Evolutionary conservation across 495 filamentous ascomycete genomes (phyloP).

Genomic region (Bryoglossum gracile): DNA sequence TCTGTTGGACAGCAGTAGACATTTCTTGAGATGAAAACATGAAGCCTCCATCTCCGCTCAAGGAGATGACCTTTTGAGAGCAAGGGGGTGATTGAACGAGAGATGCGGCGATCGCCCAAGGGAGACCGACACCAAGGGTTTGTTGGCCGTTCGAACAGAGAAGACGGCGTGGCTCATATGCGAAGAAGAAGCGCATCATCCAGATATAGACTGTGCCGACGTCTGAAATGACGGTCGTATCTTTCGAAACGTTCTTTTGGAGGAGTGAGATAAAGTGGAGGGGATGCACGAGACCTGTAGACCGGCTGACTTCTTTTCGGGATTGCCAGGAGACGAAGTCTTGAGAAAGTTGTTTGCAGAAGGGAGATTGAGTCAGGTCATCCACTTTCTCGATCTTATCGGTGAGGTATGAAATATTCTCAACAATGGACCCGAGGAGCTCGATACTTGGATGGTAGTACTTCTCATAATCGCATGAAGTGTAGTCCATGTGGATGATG

Average conservation of each 20-base stretch:
- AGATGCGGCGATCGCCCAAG: constrained; percentile 35
- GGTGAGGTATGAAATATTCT: constrained; percentile 26
- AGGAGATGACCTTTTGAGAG: constrained; percentile 28
- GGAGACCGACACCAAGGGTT: constrained; percentile 34
- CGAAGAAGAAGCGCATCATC: constrained; percentile 34
- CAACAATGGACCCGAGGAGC: constrained; percentile 27
- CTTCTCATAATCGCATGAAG: constrained; percentile 25
- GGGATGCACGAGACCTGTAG: constrained; percentile 26
- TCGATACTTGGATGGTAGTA: constrained; percentile 30
- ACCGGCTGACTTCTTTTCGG: neutral
- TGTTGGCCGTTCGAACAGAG: constrained; percentile 35
- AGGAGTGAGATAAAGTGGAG: constrained; percentile 30
- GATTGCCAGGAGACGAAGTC: constrained; percentile 3
- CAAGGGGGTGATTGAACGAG: constrained; percentile 26
- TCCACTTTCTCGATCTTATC: constrained; percentile 8
- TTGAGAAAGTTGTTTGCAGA: neutral
- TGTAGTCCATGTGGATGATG: constrained; percentile 30
- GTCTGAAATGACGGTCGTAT: constrained; percentile 29
- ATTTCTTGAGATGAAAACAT: constrained; percentile 32
- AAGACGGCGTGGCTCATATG: constrained; percentile 30
- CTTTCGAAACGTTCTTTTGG: constrained; percentile 24
- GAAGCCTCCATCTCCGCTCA: constrained; percentile 31
- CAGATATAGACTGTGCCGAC: constrained; percentile 37
- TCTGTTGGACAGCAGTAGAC: constrained; percentile 30
- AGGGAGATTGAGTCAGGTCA: constrained; percentile 8